Evolutionary conservation across 345 rosid genomes (phyloP).

Genomic region (Pugionium dolabratum): DNA sequence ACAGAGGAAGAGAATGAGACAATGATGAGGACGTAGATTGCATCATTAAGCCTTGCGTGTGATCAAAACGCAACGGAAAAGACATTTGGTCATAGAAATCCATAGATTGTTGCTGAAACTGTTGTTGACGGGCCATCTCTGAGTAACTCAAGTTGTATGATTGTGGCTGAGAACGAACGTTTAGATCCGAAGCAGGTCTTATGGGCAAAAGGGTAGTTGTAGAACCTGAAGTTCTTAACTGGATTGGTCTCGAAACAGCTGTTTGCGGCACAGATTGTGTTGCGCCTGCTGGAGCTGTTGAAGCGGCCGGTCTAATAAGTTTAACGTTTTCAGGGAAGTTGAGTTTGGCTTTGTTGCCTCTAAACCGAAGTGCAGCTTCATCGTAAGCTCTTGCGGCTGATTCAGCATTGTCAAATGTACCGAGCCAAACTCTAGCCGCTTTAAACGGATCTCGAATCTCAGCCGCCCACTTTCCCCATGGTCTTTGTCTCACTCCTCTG

Average conservation of each 20-base stretch:
- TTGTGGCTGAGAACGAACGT: conserved; percentile 35
- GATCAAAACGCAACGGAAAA: conserved; percentile 43
- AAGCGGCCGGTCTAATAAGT: conserved; percentile 45
- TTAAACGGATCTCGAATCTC: conserved; percentile 89
- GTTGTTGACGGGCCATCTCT: conserved; percentile 34
- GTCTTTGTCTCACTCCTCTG: conserved; percentile 83
- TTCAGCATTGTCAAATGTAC: conserved; percentile 86
- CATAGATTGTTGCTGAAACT: conserved; percentile 36
- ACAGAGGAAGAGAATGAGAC: conserved; percentile 31
- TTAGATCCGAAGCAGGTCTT: conserved; percentile 38
- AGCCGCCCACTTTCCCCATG: conserved; percentile 73
- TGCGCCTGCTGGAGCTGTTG: neutral
- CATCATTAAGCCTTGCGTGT: conserved; percentile 25
- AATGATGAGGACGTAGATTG: conserved; percentile 39
- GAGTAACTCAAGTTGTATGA: conserved; percentile 33
- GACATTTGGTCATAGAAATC: conserved; percentile 47
- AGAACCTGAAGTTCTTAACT: conserved; percentile 44
- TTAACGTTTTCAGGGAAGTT: conserved; percentile 96
- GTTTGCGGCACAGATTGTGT: conserved; percentile 28
- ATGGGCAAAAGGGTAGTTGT: conserved; percentile 41
- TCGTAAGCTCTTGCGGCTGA: conserved; percentile 91
- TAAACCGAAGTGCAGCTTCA: conserved; percentile 74
- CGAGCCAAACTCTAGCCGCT: conserved; percentile 91
- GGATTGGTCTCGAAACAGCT: conserved; percentile 28
- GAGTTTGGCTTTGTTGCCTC: conserved; percentile 94